Evolutionary conservation across 176 grass and related monocot species (phyloP), one percentile per base, ranked within the genome.

Genomic region (Zea mays): DNA sequence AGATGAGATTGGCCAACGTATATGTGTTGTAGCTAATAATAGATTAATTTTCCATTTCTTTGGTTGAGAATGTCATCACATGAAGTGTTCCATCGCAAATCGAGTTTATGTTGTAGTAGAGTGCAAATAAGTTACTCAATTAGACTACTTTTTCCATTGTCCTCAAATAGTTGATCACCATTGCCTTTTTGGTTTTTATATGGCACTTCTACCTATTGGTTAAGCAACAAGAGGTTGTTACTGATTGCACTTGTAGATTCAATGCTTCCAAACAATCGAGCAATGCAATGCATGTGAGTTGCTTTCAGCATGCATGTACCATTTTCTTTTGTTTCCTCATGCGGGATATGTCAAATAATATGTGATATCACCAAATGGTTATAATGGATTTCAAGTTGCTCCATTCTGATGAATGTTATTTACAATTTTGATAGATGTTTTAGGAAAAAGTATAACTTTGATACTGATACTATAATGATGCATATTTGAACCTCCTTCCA

Each of bases 401-500:
- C 21, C 1, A 27, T 45, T 83, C 14, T 39, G 27, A 27, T 27
- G 27, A 27, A 27, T 50, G 3, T 65, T 27, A 27, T 27, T 27
- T 27, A 27, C 27, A 27, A 16, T 55, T 65, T 11, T 27, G 27
- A 27, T 27, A 27, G 27, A 27, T 27, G 27, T 27, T 27, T 27
- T 27, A 27, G 27, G 27, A 27, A 27, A 27, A 27, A 27, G 27
- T 27, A 27, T 27, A 27, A 27, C 27, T 27, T 27, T 27, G 27
- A 27, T 27, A 27, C 27, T 1, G 1, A 27, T 27, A 27, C 27
- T 27, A 27, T 10, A 96, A 71, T 65, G 92, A 96, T 3, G 92
- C 89, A 21, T 96, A 96, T 8, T 92, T 80, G 43, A 96, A 96
- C 43, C 93, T 88, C 57, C 93, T 89, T 49, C 93, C 93, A 35